Evolutionary conservation across 345 rosid genomes (phyloP), one percentile per base, ranked within the genome.

Genomic region (Linum lewisii): DNA sequence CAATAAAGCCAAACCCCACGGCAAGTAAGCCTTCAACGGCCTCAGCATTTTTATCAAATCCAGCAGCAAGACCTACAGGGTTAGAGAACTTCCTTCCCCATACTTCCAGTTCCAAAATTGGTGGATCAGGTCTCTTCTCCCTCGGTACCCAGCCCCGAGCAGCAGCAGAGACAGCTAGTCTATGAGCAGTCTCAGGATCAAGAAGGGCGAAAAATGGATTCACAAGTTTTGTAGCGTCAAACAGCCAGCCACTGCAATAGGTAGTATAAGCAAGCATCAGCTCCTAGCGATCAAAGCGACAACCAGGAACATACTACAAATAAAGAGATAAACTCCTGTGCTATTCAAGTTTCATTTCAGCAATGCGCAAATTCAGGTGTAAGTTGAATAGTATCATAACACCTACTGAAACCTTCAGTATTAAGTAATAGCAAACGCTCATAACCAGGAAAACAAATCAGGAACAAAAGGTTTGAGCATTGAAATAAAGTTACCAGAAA

Each of bases 11-110:
- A 74, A 93, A 89, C 58, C 99, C 97, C 71, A 89, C 24, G 26
- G 86, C 97, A 55, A 93, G 83, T 53, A 89, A 72, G 51, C 99
- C 95, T 16, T 93, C 99, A 38, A 91, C 79, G 60, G 99, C 97
- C 67, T 85, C 95, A 69, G 97, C 97, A 76, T 89, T 93, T 82
- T 93, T 93, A 72, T 93, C 99, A 51, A 93, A 93, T 9, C 99
- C 99, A 73, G 99, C 99, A 76, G 99, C 89, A 60, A 89, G 97
- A 21, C 99, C 99, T 58, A 93, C 52, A 14, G 99, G 97, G 62
- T 93, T 93, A 25, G 97, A 89, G 69, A 93, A 93, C 79, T 84
- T 84, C 69, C 97, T 83, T 72, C 99, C 95, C 97, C 94, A 89
- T 65, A 93, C 97, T 63, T 93, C 81, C 70, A 93, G 82, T 34